Conservation (phyloP, 345 rosid species). For the Populus euphratica region DNA sequence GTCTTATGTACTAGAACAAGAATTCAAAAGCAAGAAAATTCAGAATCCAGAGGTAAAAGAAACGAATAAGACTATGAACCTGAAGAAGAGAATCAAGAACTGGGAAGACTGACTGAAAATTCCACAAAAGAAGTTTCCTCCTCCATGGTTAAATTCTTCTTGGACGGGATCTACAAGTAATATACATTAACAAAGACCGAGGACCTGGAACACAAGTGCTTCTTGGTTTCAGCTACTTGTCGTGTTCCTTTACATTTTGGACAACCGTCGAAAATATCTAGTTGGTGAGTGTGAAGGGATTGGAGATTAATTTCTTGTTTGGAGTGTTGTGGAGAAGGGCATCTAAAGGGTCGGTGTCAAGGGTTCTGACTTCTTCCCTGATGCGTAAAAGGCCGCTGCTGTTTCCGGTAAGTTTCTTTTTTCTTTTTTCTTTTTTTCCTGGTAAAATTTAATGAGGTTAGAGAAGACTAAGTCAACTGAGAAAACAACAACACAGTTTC, state of each 20-base stretch:
- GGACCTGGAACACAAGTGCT: neutral
- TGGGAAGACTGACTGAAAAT: constrained; percentile 10
- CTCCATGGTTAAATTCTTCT: constrained; percentile 1
- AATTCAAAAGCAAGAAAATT: neutral
- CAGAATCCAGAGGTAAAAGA: neutral
- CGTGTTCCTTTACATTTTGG: neutral
- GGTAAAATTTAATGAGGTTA: neutral
- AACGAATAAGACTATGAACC: constrained; percentile 21
- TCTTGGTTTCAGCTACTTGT: constrained; percentile 11
- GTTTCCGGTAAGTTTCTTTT: neutral
- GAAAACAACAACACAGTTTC: neutral
- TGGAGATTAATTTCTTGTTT: constrained; percentile 19
- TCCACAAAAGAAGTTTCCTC: neutral
- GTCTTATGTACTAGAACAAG: neutral
- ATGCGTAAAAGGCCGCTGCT: neutral
- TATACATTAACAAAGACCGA: neutral
- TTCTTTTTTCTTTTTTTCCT: neutral
- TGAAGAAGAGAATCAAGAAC: constrained; percentile 2
- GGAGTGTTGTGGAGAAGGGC: constrained; percentile 21
- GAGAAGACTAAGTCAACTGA: neutral
- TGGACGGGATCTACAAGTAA: constrained; percentile 13
- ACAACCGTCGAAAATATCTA: neutral
- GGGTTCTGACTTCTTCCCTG: constrained; percentile 6
- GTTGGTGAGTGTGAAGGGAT: neutral
- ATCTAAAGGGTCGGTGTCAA: constrained; percentile 22